Evolutionary conservation across 495 filamentous ascomycete genomes (phyloP).

Genomic region (Trichoderma asperelloides): DNA sequence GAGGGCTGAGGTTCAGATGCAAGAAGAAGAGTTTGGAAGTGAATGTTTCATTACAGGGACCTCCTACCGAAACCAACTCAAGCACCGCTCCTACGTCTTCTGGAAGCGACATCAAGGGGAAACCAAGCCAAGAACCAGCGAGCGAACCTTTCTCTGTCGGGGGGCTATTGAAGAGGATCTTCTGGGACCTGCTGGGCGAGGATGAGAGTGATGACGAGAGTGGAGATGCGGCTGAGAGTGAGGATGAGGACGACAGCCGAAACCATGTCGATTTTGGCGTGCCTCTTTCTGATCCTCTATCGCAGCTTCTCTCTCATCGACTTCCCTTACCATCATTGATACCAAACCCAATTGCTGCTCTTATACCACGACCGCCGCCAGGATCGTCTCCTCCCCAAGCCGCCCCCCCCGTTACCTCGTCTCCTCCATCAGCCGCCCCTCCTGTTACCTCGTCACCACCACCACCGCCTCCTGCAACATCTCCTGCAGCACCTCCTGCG

Average conservation of each 20-base stretch:
- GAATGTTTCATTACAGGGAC: background rate
- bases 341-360: background rate
- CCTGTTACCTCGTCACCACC: background rate
- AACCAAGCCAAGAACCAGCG: background rate
- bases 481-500: background rate
- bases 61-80: background rate
- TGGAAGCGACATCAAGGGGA: no score
- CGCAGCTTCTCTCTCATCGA: background rate
- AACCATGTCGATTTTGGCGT: background rate
- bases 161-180: background rate
- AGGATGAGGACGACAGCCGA: slow-evolving; percentile 4
- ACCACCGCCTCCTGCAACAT: background rate
- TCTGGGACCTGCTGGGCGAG: background rate
- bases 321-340: background rate
- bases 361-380: background rate
- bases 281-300: background rate
- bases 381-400: background rate
- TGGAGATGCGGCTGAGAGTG: background rate
- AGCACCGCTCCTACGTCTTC: background rate
- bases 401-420: background rate
- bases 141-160: background rate
- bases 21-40: background rate
- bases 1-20: background rate
- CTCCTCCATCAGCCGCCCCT: background rate
- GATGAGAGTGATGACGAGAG: background rate